Percentiles rank a stretch among this genome's conserved stretches.
phyloP scores from a whole-genome alignment of 495 filamentous ascomycete genomes.

The Tuber indicum region DNA sequence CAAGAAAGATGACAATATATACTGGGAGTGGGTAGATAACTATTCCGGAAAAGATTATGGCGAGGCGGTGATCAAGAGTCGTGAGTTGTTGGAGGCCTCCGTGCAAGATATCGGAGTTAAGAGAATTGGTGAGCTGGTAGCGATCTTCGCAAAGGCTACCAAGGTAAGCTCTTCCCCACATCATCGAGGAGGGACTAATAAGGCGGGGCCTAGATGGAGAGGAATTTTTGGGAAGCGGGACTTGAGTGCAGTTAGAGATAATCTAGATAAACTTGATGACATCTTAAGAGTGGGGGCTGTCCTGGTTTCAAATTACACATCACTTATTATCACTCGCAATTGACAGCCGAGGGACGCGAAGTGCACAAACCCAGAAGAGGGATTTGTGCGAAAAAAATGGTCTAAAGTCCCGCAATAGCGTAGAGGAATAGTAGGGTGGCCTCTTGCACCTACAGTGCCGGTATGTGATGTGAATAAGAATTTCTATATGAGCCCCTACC shows the following conservation, averaged over 20 bases:
- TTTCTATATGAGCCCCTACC: too few relatives aligned
- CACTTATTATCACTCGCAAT: background rate
- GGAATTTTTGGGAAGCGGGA: background rate
- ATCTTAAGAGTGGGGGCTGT: background rate
- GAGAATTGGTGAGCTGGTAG: constrained; percentile 71
- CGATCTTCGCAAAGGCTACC: constrained; percentile 78
- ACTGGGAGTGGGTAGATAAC: constrained; percentile 84
- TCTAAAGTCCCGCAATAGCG: background rate
- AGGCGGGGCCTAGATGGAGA: background rate
- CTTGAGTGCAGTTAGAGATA: background rate
- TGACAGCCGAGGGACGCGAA: background rate
- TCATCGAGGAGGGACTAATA: background rate
- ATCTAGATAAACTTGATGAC: background rate
- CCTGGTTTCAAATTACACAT: background rate
- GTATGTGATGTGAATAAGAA: background rate
- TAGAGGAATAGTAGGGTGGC: background rate
- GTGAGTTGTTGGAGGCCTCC: constrained; percentile 49
- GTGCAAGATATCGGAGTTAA: constrained; percentile 22
- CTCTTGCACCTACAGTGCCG: background rate
- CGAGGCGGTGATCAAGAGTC: constrained; percentile 60
- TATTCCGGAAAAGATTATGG: constrained; percentile 74
- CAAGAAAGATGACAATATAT: constrained; percentile 62
- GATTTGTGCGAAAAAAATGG: background rate
- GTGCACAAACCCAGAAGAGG: background rate
- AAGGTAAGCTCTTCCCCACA: constrained; percentile 49